Evolutionary conservation across 1,139 yeast genomes (phyloP).

Genomic region (Candida sanyaensis): DNA sequence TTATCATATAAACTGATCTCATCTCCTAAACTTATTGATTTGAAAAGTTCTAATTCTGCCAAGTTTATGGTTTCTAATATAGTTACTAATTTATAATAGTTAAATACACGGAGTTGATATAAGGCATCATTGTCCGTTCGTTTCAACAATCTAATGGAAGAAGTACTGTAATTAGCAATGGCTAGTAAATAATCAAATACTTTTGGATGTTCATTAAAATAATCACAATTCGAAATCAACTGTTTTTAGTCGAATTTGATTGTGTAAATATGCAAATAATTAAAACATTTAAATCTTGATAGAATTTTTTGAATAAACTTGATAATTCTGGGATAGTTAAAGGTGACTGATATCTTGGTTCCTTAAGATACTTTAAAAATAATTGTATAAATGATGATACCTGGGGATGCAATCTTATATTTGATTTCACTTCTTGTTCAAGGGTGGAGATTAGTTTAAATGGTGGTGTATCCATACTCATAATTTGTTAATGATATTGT

Average conservation of each 20-base stretch:
- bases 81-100: slow-evolving; percentile 40
- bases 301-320: slow-evolving; percentile 34
- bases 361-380: slow-evolving; percentile 40
- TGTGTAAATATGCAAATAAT: slow-evolving; percentile 37
- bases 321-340: slow-evolving; percentile 38
- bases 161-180: slow-evolving; percentile 43
- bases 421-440: slow-evolving; percentile 15
- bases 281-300: slow-evolving; percentile 40
- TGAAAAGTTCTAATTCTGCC: slow-evolving; percentile 35
- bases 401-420: slow-evolving; percentile 14
- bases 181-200: slow-evolving; percentile 45
- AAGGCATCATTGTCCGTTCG: slow-evolving; percentile 40
- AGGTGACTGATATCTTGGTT: slow-evolving; percentile 47
- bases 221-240: slow-evolving; percentile 31
- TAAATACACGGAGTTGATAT: slow-evolving; percentile 42
- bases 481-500: background rate
- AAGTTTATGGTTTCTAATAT: slow-evolving; percentile 35
- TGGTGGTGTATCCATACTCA: slow-evolving; percentile 9
- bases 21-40: slow-evolving; percentile 28
- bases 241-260: slow-evolving; percentile 42
- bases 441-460: slow-evolving; percentile 11
- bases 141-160: slow-evolving; percentile 40
- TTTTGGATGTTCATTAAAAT: slow-evolving; percentile 32
- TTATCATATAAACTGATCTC: slow-evolving; percentile 39
- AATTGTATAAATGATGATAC: slow-evolving; percentile 16